Evolutionary conservation across 305 asterid species (phyloP).

Genomic region (Ilex paraguariensis): DNA sequence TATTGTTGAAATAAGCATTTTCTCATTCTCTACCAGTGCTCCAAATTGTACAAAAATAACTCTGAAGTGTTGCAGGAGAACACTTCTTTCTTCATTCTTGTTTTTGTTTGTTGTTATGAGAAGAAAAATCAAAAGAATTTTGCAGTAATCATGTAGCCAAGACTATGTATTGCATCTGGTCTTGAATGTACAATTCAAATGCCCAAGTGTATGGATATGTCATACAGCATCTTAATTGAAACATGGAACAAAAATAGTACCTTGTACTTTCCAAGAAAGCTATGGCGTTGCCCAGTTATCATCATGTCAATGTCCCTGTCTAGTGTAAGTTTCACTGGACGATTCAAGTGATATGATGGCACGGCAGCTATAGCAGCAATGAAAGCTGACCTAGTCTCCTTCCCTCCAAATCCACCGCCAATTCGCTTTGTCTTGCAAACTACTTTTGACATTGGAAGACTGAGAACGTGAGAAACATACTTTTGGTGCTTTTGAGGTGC

Average conservation of each 20-base stretch:
- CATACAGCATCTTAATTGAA: no score
- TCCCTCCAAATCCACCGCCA: slow-evolving; percentile 99
- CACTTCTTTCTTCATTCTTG: no score
- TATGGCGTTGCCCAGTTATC: slow-evolving; percentile 89
- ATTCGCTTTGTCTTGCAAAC: slow-evolving; percentile 94
- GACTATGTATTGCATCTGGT: no score
- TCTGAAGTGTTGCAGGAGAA: no score
- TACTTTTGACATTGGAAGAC: slow-evolving; percentile 96
- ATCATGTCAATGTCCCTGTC: slow-evolving; percentile 94
- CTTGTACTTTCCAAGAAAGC: slow-evolving; percentile 93
- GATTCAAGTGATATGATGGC: slow-evolving; percentile 77
- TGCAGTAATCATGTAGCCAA: no score
- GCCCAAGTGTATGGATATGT: no score
- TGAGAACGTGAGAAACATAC: slow-evolving; percentile 76
- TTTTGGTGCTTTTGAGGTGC: slow-evolving; percentile 91
- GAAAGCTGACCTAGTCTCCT: slow-evolving; percentile 85
- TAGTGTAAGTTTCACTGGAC: slow-evolving; percentile 81
- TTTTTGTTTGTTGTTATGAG: no score
- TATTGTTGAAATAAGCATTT: no score
- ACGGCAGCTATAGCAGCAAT: slow-evolving; percentile 76
- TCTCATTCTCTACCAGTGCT: no score
- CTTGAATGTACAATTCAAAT: no score
- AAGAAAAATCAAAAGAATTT: no score
- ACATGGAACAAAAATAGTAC: slow-evolving; percentile 20
- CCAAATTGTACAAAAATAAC: no score